Evolutionary conservation across 441 rosid species (phyloP).

Genomic region (Populus hybrid): DNA sequence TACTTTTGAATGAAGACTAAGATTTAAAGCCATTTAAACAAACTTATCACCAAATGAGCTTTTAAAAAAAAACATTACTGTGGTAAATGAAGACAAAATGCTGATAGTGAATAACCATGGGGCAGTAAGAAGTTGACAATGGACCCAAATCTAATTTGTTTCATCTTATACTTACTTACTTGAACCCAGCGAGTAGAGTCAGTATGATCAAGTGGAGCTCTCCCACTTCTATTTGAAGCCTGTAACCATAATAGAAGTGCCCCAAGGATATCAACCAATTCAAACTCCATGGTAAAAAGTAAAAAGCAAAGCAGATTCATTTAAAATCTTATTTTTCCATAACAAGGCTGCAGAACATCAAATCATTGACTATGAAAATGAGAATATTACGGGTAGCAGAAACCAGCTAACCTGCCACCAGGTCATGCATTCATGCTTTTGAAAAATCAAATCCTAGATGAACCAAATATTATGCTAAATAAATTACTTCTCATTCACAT

Average conservation of each 20-base stretch:
- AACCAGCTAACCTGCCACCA: not conserved
- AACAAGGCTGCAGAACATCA: not conserved
- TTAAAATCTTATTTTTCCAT: not conserved
- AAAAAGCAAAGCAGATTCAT: not conserved
- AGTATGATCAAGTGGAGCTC: constrained; percentile 68
- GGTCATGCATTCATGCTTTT: not conserved
- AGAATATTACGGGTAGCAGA: not conserved
- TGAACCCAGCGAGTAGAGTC: constrained; percentile 94
- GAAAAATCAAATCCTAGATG: not conserved
- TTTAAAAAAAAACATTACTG: not conserved
- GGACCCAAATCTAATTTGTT: constrained; percentile 3
- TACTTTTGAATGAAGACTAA: not conserved
- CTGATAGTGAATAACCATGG: not conserved
- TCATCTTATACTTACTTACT: constrained; percentile 46
- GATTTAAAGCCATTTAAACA: not conserved
- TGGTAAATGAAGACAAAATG: not conserved
- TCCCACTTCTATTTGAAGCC: constrained; percentile 70
- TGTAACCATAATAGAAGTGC: constrained; percentile 27
- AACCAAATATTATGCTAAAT: not conserved
- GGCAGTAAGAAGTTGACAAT: constrained; percentile 14
- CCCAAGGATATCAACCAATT: not conserved
- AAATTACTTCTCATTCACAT: not conserved
- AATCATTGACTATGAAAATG: not conserved
- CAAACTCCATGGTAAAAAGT: not conserved
- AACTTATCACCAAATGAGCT: not conserved